Evolutionary conservation across 257 asterid genomes (phyloP).

Genomic region (Plantago ovata): DNA sequence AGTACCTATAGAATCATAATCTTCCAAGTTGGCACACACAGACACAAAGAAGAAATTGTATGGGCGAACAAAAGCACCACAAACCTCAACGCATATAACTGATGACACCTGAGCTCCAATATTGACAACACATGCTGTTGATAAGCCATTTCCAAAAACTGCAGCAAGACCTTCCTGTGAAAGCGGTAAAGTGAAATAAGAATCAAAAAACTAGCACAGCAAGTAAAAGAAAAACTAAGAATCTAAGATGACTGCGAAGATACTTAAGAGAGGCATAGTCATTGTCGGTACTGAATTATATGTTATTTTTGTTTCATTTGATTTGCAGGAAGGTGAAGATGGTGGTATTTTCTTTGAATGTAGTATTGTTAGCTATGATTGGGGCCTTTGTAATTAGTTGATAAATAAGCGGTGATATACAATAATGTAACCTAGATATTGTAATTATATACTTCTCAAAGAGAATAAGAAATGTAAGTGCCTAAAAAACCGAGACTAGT

Average conservation of each 20-base stretch:
- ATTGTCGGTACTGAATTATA: no score
- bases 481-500: slow-evolving; percentile 9
- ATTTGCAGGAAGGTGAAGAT: slow-evolving; percentile 84
- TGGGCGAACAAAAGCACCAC: no score
- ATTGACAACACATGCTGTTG: slow-evolving; percentile 91
- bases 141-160: slow-evolving; percentile 89
- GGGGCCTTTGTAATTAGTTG: no score
- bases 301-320: slow-evolving; percentile 18
- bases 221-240: not conserved
- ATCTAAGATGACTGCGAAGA: no score
- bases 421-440: no score
- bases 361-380: no score
- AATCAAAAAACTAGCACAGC: not conserved
- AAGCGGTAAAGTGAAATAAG: slow-evolving; percentile 5
- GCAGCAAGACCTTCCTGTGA: slow-evolving; percentile 98
- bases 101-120: slow-evolving; percentile 97
- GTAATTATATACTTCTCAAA: no score
- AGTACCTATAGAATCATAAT: no score
- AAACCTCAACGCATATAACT: slow-evolving; percentile 85
- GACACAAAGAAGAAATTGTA: no score
- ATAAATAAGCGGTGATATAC: no score
- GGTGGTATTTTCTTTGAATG: slow-evolving; percentile 85
- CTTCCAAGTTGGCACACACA: no score
- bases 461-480: slow-evolving; percentile 68
- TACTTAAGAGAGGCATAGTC: no score